A percentile compares a stretch with the other conserved stretches of the same genome.
phyloP scores from a whole-genome alignment of 768 basidiomycete species.

The Leccinum longicurvipes region DNA sequence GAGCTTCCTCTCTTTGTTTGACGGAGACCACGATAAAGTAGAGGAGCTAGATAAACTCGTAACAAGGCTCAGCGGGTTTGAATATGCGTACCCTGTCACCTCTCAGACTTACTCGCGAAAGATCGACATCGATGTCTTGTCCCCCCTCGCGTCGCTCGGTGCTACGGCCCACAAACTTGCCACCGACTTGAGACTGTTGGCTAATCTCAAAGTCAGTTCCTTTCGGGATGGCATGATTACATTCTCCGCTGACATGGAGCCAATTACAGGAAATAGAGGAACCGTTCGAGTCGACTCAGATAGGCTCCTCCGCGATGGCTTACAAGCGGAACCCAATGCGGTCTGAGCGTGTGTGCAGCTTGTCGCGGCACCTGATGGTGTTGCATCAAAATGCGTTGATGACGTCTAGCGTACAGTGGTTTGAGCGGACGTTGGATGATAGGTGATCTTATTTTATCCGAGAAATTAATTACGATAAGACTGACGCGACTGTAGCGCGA shows the following conservation, averaged over 20 bases:
- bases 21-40: slow-evolving; percentile 95
- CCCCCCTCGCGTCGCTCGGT: slow-evolving; percentile 85
- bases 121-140: slow-evolving; percentile 90
- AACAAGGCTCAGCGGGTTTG: slow-evolving; percentile 88
- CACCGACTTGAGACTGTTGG: slow-evolving; percentile 90
- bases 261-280: slow-evolving; percentile 85
- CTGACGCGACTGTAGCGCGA: slow-evolving; percentile 58
- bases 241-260: slow-evolving; percentile 1
- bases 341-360: slow-evolving; percentile 93
- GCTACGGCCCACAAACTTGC: slow-evolving; percentile 98
- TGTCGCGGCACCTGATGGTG: slow-evolving; percentile 93
- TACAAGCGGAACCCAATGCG: slow-evolving; percentile 99
- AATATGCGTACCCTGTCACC: slow-evolving; percentile 94
- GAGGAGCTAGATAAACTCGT: slow-evolving; percentile 86
- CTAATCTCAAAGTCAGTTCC: slow-evolving; percentile 75
- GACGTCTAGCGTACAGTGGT: slow-evolving; percentile 96
- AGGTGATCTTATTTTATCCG: slow-evolving; percentile 45
- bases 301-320: slow-evolving; percentile 96
- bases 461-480: not conserved
- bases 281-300: slow-evolving; percentile 98
- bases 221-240: not conserved
- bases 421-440: slow-evolving; percentile 97
- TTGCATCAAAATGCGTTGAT: slow-evolving; percentile 95
- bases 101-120: slow-evolving; percentile 99
- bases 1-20: slow-evolving; percentile 90